phyloP scores from a whole-genome alignment of 2,329 filamentous ascomycete genomes.

The Claviceps capensis region DNA sequence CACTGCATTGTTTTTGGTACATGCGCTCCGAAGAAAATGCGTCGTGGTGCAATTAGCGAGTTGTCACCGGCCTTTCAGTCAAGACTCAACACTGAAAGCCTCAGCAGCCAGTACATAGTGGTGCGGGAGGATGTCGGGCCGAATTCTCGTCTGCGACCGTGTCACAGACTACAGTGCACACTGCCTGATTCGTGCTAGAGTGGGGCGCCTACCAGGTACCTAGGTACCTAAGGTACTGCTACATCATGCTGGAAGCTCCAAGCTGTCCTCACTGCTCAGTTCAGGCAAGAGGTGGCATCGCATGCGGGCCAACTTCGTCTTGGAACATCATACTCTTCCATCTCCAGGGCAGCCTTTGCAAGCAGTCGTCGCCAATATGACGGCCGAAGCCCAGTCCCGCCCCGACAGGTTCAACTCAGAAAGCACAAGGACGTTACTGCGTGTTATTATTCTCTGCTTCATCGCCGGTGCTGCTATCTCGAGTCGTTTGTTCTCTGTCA shows the following conservation, averaged over 20 bases:
- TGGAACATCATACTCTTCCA: slow-evolving; percentile 23
- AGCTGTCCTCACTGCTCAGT: slow-evolving; percentile 25
- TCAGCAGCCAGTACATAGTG: background rate
- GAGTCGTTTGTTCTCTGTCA: slow-evolving; percentile 94
- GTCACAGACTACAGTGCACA: background rate
- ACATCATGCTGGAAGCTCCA: slow-evolving; percentile 23
- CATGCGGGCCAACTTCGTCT: slow-evolving; percentile 6
- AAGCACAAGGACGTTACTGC: slow-evolving; percentile 72
- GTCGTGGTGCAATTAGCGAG: background rate
- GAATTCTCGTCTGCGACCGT: background rate
- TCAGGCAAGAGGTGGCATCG: slow-evolving; percentile 5
- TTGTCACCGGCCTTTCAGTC: background rate
- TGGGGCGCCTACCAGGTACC: too few relatives aligned
- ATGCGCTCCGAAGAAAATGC: background rate
- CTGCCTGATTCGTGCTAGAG: background rate
- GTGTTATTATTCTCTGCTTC: slow-evolving; percentile 77
- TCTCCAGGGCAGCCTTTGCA: slow-evolving; percentile 16
- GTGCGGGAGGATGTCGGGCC: slow-evolving; percentile 1
- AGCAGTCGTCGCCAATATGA: slow-evolving; percentile 27
- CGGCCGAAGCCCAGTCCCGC: slow-evolving; percentile 32
- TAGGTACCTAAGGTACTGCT: background rate
- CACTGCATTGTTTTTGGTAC: background rate
- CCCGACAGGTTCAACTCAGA: slow-evolving; percentile 67
- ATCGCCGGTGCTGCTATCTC: slow-evolving; percentile 87
- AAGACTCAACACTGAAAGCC: too few relatives aligned